Conservation (phyloP, 2,329 filamentous ascomycete species). For the Fusarium guadeloupense region DNA sequence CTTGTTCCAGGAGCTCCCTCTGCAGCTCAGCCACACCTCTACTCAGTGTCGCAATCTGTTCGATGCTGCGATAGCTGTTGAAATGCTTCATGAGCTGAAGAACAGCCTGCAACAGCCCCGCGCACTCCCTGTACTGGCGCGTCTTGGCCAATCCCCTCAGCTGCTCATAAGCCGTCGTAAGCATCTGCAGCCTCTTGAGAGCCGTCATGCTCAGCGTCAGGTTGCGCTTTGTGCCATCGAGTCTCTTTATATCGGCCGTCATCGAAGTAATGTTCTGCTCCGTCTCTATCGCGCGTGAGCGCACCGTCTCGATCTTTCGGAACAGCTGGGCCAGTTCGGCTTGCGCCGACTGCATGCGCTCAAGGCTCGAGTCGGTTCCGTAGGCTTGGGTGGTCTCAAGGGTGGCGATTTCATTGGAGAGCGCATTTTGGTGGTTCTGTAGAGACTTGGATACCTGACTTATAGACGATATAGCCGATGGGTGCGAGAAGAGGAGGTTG, state of each 20-base stretch:
- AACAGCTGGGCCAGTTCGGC: conserved; percentile 89
- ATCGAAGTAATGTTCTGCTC: conserved; percentile 97
- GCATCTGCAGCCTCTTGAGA: conserved; percentile 95
- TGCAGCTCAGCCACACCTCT: conserved; percentile 94
- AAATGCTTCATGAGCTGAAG: conserved; percentile 98
- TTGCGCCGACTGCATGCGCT: conserved; percentile 91
- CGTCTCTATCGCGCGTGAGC: conserved; percentile 87
- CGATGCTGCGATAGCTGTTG: conserved; percentile 96
- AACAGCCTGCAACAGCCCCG: conserved; percentile 91
- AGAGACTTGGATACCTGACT: conserved; percentile 78
- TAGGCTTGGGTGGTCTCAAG: conserved; percentile 83
- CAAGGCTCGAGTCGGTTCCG: conserved; percentile 85
- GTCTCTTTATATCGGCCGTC: conserved; percentile 97
- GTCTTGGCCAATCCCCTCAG: conserved; percentile 83
- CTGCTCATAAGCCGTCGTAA: conserved; percentile 99
- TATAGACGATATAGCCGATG: conserved; percentile 83
- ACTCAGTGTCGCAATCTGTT: conserved; percentile 94
- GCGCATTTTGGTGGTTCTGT: conserved; percentile 78
- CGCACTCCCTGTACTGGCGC: conserved; percentile 93
- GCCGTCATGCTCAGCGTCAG: conserved; percentile 97
- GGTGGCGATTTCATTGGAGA: conserved; percentile 78
- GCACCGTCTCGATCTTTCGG: conserved; percentile 92
- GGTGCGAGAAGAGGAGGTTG: conserved; percentile 91
- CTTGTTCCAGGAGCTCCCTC: conserved; percentile 90
- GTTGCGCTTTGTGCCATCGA: conserved; percentile 97